Evolutionary conservation across 306 rosid genomes (phyloP).

Genomic region (Glycyrrhiza uralensis): DNA sequence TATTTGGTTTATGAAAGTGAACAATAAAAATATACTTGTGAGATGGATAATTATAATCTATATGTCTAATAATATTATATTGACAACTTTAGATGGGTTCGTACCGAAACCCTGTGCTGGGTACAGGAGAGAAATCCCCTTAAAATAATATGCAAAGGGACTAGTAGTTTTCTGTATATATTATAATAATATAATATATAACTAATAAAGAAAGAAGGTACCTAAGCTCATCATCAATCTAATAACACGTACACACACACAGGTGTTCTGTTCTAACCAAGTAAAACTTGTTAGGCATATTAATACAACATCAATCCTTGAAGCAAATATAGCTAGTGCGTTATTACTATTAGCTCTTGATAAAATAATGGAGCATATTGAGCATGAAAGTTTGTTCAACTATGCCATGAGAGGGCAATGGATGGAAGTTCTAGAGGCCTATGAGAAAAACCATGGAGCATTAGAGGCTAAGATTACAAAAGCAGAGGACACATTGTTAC

Average conservation of each 20-base stretch:
- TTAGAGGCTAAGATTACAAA: slow-evolving; percentile 37
- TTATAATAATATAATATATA: not conserved
- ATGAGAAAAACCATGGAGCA: slow-evolving; percentile 3
- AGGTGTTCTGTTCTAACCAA: not conserved
- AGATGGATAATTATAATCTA: too few species aligned
- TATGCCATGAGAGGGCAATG: slow-evolving; percentile 37
- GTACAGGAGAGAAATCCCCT: too few species aligned
- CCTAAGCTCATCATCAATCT: not conserved
- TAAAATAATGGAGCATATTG: slow-evolving; percentile 30
- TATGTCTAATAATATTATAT: too few species aligned
- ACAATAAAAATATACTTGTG: too few species aligned
- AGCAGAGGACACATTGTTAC: slow-evolving; percentile 40
- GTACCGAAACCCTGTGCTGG: too few species aligned
- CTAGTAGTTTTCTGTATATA: not conserved
- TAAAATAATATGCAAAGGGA: not conserved
- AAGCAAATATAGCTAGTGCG: not conserved
- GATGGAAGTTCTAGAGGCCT: slow-evolving; percentile 25
- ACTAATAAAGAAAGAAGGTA: not conserved
- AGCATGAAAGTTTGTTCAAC: slow-evolving; percentile 22
- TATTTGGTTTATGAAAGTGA: too few species aligned
- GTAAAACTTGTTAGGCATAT: not conserved
- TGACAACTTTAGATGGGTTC: too few species aligned
- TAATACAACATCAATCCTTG: not conserved
- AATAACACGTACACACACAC: too few species aligned
- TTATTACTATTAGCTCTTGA: not conserved